Evolutionary conservation across 768 basidiomycete genomes (phyloP), one percentile per base, ranked within the genome.

Genomic region (Mycena polygramma): DNA sequence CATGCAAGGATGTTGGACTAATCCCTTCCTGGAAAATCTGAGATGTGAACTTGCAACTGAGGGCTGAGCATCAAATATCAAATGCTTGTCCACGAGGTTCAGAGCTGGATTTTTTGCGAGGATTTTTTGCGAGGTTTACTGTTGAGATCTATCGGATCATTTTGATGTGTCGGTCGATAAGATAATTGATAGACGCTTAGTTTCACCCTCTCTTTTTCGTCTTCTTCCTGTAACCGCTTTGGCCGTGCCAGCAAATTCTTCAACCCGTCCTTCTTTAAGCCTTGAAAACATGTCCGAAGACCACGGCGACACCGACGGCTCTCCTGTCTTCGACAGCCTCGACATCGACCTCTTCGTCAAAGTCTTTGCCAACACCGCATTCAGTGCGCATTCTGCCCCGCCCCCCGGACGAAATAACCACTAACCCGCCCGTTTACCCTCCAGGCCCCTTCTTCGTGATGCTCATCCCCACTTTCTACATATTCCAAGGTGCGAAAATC

Each of bases 391-490:
- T 43, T 48, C 37, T 52, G 24, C 19, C 53, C 52, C 48, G 66
- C 69, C n/a, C 55, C 54, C 45, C 19, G 7, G 14, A 14, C 49
- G 45, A 39, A 74, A 24, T 69, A 41, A 15, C 41, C 41, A 41
- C 10, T 11, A 41, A 41, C 69, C 24, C 58, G 66, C 41, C 45
- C 37, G 59, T 9, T 66, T 46, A 45, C 35, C 24, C 62, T 48
- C 30, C 74, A 95, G 94, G 93, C 72, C 95, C 96, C 20, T 93
- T 95, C 84, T 97, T 97, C 82, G 83, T 92, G 13, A 87, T 87
- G 79, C 91, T 96, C 70, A 83, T 97, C 68, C 94, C 95, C 2
- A 76, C 94, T 26, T 93, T 95, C 78, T 92, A 90, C 76, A 80
- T 90, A 65, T 93, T 94, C 74, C 92, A 94, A 75, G 90, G 91